phyloP scores from a whole-genome alignment of 2,329 filamentous ascomycete species.

The Periconia digitata region DNA sequence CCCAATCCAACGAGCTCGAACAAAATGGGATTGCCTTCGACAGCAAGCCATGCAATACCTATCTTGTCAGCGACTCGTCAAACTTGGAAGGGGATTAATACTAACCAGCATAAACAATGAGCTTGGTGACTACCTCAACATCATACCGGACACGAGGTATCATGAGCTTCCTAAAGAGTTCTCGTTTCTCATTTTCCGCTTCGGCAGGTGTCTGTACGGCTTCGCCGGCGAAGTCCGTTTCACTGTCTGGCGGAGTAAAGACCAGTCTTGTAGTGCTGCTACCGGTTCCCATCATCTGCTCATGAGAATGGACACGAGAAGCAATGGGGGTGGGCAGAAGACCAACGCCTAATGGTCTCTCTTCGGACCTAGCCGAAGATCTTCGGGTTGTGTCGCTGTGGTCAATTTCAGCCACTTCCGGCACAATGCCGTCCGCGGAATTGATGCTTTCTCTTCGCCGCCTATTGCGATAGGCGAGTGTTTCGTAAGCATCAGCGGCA shows the following conservation, averaged over 20 bases:
- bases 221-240: conserved; percentile 35
- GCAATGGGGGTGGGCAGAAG: conserved; percentile 51
- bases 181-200: conserved; percentile 48
- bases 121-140: conserved; percentile 96
- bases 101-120: conserved; percentile 90
- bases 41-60: conserved; percentile 83
- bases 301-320: conserved; percentile 62
- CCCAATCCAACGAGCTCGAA: conserved; percentile 65
- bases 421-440: conserved; percentile 37
- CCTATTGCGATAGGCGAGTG: conserved; percentile 84
- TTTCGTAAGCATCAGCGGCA: conserved; percentile 94
- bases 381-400: conserved; percentile 21
- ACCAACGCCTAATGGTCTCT: conserved; percentile 45
- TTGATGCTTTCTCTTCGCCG: conserved; percentile 62
- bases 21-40: conserved; percentile 71
- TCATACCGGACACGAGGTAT: conserved; percentile 92
- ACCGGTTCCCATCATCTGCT: conserved; percentile 73
- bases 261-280: conserved; percentile 23
- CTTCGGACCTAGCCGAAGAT: conserved; percentile 21
- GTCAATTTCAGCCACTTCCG: conserved; percentile 11
- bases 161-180: conserved; percentile 82
- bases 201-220: conserved; percentile 24
- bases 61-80: conserved; percentile 2
- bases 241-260: conserved; percentile 31
- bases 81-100: conserved; percentile 11